These are phyloP conservation scores for Zancudomyces culisetae DNA, from an alignment of 371 early-diverging fungal species.

Conservation along the genomic window DNA sequence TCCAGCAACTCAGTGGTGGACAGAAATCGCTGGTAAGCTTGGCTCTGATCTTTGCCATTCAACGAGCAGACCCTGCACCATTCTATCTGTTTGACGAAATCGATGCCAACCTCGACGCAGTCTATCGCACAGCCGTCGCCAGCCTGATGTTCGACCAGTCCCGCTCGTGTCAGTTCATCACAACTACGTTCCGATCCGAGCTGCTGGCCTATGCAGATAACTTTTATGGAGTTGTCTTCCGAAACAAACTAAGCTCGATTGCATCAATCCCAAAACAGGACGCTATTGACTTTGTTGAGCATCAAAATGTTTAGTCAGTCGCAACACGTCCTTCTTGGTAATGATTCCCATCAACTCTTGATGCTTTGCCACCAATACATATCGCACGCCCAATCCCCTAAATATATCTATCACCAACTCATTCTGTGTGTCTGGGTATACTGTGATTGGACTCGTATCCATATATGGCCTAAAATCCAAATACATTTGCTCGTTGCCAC, in stretches of 20 bases:
- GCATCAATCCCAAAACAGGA: constrained; percentile 15
- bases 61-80: constrained; percentile 96
- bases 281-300: constrained; percentile 20
- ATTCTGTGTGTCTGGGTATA: constrained; percentile 53
- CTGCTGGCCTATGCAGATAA: constrained; percentile 75
- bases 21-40: constrained; percentile 98
- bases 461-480: constrained; percentile 36
- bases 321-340: constrained; percentile 48
- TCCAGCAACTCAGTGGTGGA: constrained; percentile 96
- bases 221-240: constrained; percentile 93
- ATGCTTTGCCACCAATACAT: constrained; percentile 33
- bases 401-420: constrained; percentile 73
- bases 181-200: constrained; percentile 95
- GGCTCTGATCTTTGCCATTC: constrained; percentile 97
- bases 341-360: constrained; percentile 36
- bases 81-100: constrained; percentile 99
- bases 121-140: constrained; percentile 85
- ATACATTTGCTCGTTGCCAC: constrained; percentile 8
- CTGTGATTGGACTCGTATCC: constrained; percentile 54
- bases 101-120: constrained; percentile 98
- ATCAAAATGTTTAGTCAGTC: constrained; percentile 4
- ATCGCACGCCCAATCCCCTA: constrained; percentile 51
- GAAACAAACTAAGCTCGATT: constrained; percentile 24
- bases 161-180: constrained; percentile 85
- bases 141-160: constrained; percentile 77